A percentile compares a stretch with the other conserved stretches of the same genome.
Evolutionary conservation across 176 grass and related monocot genomes (phyloP).

Genomic region (Metroxylon sagu): DNA sequence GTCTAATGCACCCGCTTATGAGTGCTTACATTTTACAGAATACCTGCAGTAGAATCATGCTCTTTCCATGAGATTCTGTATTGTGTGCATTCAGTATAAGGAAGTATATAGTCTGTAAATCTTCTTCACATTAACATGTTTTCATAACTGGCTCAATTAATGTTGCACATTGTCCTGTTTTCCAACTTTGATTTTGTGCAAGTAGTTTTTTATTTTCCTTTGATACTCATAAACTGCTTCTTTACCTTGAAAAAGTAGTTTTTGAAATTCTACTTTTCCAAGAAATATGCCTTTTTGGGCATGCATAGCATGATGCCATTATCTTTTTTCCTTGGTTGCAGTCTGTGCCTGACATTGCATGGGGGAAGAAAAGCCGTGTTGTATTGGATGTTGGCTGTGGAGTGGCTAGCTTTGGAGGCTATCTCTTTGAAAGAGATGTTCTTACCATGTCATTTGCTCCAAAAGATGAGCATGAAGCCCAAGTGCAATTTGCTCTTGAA

Average conservation of each 20-base stretch:
- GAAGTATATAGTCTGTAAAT: no score
- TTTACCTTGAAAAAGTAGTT: no score
- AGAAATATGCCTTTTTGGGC: background rate
- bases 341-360: slow-evolving; percentile 45
- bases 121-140: no score
- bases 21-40: no score
- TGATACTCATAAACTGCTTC: background rate
- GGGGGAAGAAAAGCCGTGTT: slow-evolving; percentile 53
- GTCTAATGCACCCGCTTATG: no score
- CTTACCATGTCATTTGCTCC: slow-evolving; percentile 95
- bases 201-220: background rate
- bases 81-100: no score
- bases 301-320: background rate
- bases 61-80: no score
- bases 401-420: slow-evolving; percentile 90
- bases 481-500: slow-evolving; percentile 97
- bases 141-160: no score
- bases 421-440: slow-evolving; percentile 63
- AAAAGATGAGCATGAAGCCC: slow-evolving; percentile 96
- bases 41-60: no score
- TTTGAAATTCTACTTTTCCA: no score
- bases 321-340: slow-evolving; percentile 2
- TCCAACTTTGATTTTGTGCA: no score
- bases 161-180: no score
- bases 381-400: slow-evolving; percentile 92